phyloP scores from a whole-genome alignment of 208 protist species.

The Acanthamoeba triangularis region DNA sequence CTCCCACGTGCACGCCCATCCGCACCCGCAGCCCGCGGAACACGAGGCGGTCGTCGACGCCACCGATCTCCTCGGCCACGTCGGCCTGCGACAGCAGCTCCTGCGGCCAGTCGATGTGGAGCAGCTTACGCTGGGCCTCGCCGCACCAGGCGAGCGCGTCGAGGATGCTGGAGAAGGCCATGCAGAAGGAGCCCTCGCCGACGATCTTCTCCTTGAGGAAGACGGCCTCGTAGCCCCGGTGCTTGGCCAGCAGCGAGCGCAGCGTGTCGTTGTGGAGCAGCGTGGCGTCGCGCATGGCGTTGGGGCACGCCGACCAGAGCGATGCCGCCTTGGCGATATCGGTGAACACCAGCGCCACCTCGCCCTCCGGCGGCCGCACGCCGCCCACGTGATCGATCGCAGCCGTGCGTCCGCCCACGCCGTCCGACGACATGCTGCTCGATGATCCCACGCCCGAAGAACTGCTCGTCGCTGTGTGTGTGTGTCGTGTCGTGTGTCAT shows the following conservation, averaged over 20 bases:
- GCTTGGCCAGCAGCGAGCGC: slow-evolving; percentile 1
- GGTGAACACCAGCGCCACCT: slow-evolving; percentile 65
- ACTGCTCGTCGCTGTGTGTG: background rate
- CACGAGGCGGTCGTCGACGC: background rate
- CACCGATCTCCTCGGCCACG: slow-evolving; percentile 28
- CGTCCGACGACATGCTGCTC: background rate
- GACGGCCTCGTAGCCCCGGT: slow-evolving; percentile 1
- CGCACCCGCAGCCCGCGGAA: slow-evolving; percentile 47
- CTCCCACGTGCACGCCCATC: slow-evolving; percentile 56
- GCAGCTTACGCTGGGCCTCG: slow-evolving; percentile 13
- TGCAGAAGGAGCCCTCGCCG: slow-evolving; percentile 68
- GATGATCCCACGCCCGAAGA: background rate
- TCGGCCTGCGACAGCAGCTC: slow-evolving; percentile 17
- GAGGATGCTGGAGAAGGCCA: slow-evolving; percentile 10
- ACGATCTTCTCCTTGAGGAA: slow-evolving; percentile 38
- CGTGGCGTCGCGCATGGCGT: slow-evolving; percentile 73
- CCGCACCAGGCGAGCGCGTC: slow-evolving; percentile 15
- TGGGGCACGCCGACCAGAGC: slow-evolving; percentile 47
- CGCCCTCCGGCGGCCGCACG: background rate
- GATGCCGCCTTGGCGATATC: slow-evolving; percentile 11
- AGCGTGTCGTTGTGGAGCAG: slow-evolving; percentile 51
- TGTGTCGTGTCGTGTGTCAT: background rate
- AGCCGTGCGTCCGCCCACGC: background rate
- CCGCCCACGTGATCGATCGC: background rate
- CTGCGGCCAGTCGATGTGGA: slow-evolving; percentile 2